Evolutionary conservation across 441 rosid genomes (phyloP).

Genomic region (Theobroma grandiflorum): DNA sequence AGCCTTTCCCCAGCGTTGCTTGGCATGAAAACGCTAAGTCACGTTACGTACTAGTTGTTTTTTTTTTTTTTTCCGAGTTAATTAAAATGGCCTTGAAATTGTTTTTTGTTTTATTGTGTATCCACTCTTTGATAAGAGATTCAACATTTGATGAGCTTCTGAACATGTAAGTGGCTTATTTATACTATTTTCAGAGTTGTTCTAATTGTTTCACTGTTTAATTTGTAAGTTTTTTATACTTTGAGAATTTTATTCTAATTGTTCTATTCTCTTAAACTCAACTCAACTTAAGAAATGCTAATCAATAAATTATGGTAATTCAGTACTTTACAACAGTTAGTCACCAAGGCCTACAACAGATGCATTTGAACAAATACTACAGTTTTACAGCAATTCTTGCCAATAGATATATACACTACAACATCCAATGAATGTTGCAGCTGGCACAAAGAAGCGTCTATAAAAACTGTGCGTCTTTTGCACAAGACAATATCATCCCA

Average conservation of each 20-base stretch:
- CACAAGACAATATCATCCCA: neutral
- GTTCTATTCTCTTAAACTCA: too few relatives aligned
- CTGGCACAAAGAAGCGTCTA: conserved; percentile 20
- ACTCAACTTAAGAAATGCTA: neutral
- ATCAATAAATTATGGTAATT: neutral
- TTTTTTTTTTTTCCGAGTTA: too few relatives aligned
- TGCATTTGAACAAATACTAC: conserved; percentile 7
- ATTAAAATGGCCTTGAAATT: too few relatives aligned
- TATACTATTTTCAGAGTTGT: too few relatives aligned
- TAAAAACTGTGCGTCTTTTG: conserved; percentile 9
- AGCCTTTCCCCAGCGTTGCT: neutral
- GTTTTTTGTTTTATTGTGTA: too few relatives aligned
- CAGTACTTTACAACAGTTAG: conserved; percentile 11
- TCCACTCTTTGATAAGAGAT: too few relatives aligned
- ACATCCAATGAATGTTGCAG: neutral
- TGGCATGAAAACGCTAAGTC: neutral
- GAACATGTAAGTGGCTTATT: too few relatives aligned
- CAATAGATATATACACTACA: neutral
- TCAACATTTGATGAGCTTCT: too few relatives aligned
- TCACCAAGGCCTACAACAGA: conserved; percentile 11
- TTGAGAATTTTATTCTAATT: too few relatives aligned
- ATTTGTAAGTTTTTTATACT: too few relatives aligned
- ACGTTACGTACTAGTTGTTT: too few relatives aligned
- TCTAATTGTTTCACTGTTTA: too few relatives aligned
- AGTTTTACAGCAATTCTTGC: neutral